Percentiles rank a stretch among this genome's conserved stretches.
These are phyloP conservation scores for Circinella minor DNA, from an alignment of 371 early-diverging fungal genomes.

Conservation along the genomic window DNA sequence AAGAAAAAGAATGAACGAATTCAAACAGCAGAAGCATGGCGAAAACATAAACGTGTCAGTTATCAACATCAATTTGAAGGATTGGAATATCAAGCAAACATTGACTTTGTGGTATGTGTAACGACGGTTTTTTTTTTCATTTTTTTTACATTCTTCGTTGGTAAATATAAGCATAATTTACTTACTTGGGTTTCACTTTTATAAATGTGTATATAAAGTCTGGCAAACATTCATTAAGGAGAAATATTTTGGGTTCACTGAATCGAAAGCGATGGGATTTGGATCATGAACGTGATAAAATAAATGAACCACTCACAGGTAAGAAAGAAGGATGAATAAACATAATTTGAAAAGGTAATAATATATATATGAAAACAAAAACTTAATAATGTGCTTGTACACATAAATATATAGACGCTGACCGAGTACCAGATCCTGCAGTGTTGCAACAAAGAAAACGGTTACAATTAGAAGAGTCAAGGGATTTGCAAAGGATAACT, in stretches of 20 bases:
- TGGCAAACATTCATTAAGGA: slow-evolving; percentile 38
- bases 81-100: slow-evolving; percentile 59
- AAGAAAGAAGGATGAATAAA: background rate
- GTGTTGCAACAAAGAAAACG: slow-evolving; percentile 9
- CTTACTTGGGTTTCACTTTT: background rate
- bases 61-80: slow-evolving; percentile 56
- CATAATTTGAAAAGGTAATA: background rate
- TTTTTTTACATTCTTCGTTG: background rate
- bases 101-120: slow-evolving; percentile 50
- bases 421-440: slow-evolving; percentile 17
- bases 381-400: too few species aligned
- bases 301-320: slow-evolving; percentile 27
- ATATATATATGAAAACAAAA: too few species aligned
- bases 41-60: slow-evolving; percentile 52
- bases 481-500: slow-evolving; percentile 35
- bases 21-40: slow-evolving; percentile 60
- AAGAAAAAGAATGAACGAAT: slow-evolving; percentile 57
- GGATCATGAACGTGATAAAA: slow-evolving; percentile 32
- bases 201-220: slow-evolving; percentile 26
- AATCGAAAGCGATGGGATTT: slow-evolving; percentile 35
- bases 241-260: slow-evolving; percentile 26
- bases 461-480: slow-evolving; percentile 21
- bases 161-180: background rate
- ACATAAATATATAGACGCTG: slow-evolving; percentile 11
- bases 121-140: too few species aligned